Percentiles rank a stretch among this genome's conserved stretches.
Evolutionary conservation across 106 monocot genomes (phyloP).

Genomic region (Chionographis japonica): DNA sequence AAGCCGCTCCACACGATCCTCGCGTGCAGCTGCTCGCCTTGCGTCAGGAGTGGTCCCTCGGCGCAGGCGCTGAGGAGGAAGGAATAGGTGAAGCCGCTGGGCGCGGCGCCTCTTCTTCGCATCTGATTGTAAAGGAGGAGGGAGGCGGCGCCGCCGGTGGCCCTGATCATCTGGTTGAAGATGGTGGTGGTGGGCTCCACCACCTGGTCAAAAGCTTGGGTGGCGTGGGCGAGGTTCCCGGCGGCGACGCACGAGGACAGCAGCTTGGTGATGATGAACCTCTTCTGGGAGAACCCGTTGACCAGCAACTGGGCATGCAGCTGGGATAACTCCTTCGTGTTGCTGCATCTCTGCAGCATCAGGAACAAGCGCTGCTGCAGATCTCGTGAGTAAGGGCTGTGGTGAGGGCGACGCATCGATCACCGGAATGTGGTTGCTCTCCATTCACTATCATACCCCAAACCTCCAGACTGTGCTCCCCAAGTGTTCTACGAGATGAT

Average conservation of each 20-base stretch:
- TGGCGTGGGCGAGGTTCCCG: conserved; percentile 18
- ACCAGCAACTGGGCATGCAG: conserved; percentile 31
- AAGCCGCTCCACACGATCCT: conserved; percentile 15
- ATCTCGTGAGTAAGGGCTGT: background rate
- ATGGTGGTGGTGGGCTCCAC: conserved; percentile 19
- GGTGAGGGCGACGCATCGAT: no score
- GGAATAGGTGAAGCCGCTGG: no score
- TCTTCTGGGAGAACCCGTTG: conserved; percentile 27
- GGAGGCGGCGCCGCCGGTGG: conserved; percentile 11
- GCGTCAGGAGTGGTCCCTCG: no score
- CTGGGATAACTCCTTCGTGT: conserved; percentile 8
- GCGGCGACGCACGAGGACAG: conserved; percentile 18
- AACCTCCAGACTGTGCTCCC: no score
- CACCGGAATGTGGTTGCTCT: no score
- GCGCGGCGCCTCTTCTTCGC: no score
- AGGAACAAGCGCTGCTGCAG: conserved; percentile 29
- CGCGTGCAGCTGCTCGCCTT: conserved; percentile 21
- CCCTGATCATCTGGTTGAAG: conserved; percentile 36
- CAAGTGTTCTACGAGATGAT: no score
- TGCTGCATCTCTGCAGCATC: conserved; percentile 17
- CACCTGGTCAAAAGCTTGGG: conserved; percentile 8
- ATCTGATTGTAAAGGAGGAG: conserved; percentile 15
- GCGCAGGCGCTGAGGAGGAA: conserved; percentile 31
- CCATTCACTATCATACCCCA: no score
- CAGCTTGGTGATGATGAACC: conserved; percentile 31